These are phyloP conservation scores for Quercus rubra DNA, from an alignment of 306 rosid genomes.

Conservation along the genomic window DNA sequence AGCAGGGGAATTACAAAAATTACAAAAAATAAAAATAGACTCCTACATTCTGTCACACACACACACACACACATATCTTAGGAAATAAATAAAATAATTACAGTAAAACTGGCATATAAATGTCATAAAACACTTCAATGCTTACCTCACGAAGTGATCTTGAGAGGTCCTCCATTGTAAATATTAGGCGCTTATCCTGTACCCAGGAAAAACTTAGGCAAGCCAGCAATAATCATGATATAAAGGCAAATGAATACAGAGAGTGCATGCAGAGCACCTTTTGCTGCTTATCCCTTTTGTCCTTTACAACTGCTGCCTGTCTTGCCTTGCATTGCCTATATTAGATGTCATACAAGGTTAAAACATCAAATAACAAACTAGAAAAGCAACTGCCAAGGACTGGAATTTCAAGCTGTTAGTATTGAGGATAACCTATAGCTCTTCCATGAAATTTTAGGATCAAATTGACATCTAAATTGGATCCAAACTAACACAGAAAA, in stretches of 20 bases:
- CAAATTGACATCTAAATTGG: neutral
- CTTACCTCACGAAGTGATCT: slow-evolving; percentile 71
- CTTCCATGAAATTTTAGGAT: neutral
- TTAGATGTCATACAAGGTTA: slow-evolving; percentile 12
- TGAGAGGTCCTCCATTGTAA: slow-evolving; percentile 83
- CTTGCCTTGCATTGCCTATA: slow-evolving; percentile 93
- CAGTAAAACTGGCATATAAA: neutral
- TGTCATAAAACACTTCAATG: neutral
- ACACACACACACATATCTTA: neutral
- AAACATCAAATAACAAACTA: slow-evolving; percentile 1
- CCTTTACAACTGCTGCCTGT: slow-evolving; percentile 78
- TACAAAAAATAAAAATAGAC: too few species aligned
- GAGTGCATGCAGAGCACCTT: slow-evolving; percentile 49
- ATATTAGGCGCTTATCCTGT: slow-evolving; percentile 84
- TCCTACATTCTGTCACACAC: too few species aligned
- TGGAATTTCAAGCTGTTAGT: neutral
- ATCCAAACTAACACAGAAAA: neutral
- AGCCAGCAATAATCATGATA: neutral
- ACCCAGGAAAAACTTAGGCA: slow-evolving; percentile 18
- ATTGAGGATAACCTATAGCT: neutral
- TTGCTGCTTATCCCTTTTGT: slow-evolving; percentile 92
- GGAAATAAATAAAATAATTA: neutral
- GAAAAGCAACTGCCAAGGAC: neutral
- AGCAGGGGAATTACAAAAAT: too few species aligned
- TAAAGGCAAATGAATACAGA: neutral